These are phyloP conservation scores for Colletotrichum liriopes DNA, from an alignment of 2,329 filamentous ascomycete species.

Conservation along the genomic window DNA sequence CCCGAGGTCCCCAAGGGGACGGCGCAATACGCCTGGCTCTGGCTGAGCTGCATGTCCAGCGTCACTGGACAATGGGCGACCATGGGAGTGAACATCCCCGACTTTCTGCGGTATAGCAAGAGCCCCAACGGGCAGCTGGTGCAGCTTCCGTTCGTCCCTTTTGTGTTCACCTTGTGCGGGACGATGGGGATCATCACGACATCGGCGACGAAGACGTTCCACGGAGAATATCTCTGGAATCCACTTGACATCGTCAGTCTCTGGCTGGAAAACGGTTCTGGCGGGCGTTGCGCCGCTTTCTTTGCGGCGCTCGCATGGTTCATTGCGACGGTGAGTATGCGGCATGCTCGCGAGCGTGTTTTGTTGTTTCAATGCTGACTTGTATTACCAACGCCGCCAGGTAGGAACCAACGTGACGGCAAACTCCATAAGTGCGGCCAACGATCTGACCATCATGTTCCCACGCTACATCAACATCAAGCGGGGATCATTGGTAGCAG, in stretches of 20 bases:
- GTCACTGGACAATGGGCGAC: slow-evolving; percentile 49
- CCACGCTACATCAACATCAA: slow-evolving; percentile 70
- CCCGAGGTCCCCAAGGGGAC: slow-evolving; percentile 31
- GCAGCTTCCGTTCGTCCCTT: slow-evolving; percentile 59
- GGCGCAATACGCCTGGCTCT: slow-evolving; percentile 39
- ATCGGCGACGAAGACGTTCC: slow-evolving; percentile 65
- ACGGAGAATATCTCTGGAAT: slow-evolving; percentile 62
- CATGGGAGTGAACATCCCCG: slow-evolving; percentile 58
- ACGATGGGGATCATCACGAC: slow-evolving; percentile 70
- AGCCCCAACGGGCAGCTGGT: slow-evolving; percentile 44
- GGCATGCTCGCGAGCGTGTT: too few species aligned
- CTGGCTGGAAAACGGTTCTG: slow-evolving; percentile 60
- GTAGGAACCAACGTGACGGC: slow-evolving; percentile 71
- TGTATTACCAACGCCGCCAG: neutral
- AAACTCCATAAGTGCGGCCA: slow-evolving; percentile 68
- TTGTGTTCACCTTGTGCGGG: slow-evolving; percentile 61
- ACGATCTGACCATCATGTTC: slow-evolving; percentile 69
- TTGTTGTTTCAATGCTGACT: neutral
- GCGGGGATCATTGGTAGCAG: slow-evolving; percentile 69
- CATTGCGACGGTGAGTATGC: slow-evolving; percentile 59
- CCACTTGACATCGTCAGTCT: slow-evolving; percentile 62
- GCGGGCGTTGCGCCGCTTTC: slow-evolving; percentile 59
- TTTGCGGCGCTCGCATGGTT: slow-evolving; percentile 69
- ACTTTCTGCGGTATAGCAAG: slow-evolving; percentile 60
- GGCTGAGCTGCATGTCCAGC: slow-evolving; percentile 42